These are phyloP conservation scores for Teunomyces stri DNA, from an alignment of 805 yeast species.

Conservation along the genomic window DNA sequence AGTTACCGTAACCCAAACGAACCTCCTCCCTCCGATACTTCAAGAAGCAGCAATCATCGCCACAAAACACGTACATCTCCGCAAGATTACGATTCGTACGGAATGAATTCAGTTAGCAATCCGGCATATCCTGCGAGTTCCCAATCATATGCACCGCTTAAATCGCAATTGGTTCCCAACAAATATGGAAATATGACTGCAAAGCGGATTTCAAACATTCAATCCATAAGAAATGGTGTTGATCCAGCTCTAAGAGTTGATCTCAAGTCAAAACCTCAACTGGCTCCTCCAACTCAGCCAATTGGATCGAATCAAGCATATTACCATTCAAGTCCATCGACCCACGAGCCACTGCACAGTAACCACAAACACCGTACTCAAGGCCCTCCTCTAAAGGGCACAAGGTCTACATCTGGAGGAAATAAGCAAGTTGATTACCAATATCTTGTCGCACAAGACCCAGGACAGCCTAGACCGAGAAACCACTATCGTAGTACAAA, in stretches of 20 bases:
- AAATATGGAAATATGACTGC: conserved; percentile 7
- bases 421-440: background rate
- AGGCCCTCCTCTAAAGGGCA: conserved; percentile 1
- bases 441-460: background rate
- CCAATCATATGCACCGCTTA: conserved; percentile 5
- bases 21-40: conserved; percentile 2
- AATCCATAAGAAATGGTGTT: conserved; percentile 7
- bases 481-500: conserved; percentile 6
- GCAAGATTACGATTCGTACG: background rate
- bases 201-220: conserved; percentile 8
- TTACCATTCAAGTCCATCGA: conserved; percentile 12
- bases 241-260: conserved; percentile 1
- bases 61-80: background rate
- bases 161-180: conserved; percentile 8
- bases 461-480: conserved; percentile 3
- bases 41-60: background rate
- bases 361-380: conserved; percentile 4
- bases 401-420: background rate
- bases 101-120: background rate
- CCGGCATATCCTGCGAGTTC: background rate
- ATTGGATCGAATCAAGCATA: conserved; percentile 7
- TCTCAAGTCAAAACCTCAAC: conserved; percentile 7
- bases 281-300: conserved; percentile 12
- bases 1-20: conserved; percentile 29
- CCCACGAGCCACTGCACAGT: conserved; percentile 1